Percentiles rank a stretch among this genome's conserved stretches.
Conservation (phyloP, 2,329 filamentous ascomycete species). For the Geosmithia putterillii region DNA sequence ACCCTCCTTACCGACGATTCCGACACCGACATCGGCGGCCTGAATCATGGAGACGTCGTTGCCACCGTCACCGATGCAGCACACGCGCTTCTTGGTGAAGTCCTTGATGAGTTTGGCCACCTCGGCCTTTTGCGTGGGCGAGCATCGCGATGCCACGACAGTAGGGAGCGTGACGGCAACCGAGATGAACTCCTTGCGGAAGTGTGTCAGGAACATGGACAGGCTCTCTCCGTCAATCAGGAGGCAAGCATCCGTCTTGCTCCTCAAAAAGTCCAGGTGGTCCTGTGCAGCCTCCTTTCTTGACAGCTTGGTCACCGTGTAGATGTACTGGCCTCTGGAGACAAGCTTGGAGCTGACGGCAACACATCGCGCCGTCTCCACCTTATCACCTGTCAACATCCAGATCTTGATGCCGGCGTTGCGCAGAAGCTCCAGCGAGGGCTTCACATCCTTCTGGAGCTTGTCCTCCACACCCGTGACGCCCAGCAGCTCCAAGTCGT, state of each 20-base stretch:
- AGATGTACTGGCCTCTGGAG: constrained; percentile 85
- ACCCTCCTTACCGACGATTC: constrained; percentile 96
- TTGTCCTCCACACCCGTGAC: constrained; percentile 98
- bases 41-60: constrained; percentile 99
- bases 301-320: constrained; percentile 79
- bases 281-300: constrained; percentile 78
- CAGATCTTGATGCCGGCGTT: constrained; percentile 99
- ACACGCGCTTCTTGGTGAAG: constrained; percentile 88
- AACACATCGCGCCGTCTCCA: constrained; percentile 93
- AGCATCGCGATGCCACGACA: constrained; percentile 93
- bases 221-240: constrained; percentile 93
- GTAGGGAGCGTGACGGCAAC: constrained; percentile 79
- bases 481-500: constrained; percentile 82
- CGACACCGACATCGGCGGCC: constrained; percentile 92
- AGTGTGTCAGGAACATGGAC: constrained; percentile 69
- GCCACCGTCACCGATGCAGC: constrained; percentile 94
- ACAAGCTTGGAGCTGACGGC: constrained; percentile 92
- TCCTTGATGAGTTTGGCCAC: constrained; percentile 82
- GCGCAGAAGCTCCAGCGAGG: constrained; percentile 82
- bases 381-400: constrained; percentile 99
- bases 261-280: constrained; percentile 75
- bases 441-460: constrained; percentile 89
- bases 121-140: constrained; percentile 93
- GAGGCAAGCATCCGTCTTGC: constrained; percentile 76
- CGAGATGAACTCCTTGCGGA: constrained; percentile 75